phyloP scores from a whole-genome alignment of 2,329 filamentous ascomycete genomes.

The Thielaviopsis ethacetica region DNA sequence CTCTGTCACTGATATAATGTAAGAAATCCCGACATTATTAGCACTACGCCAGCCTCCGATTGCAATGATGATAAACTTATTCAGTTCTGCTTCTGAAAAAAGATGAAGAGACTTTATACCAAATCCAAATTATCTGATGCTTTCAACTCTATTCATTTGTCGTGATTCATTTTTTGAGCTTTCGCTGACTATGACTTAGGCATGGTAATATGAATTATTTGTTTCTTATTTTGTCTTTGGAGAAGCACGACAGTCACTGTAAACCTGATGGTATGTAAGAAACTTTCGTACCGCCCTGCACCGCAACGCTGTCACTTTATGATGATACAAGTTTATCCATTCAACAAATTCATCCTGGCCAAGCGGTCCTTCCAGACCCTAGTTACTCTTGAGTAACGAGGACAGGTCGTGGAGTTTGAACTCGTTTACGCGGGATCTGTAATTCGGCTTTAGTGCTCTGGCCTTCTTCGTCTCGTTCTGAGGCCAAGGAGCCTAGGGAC shows the following conservation, averaged over 20 bases:
- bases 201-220: too few relatives aligned
- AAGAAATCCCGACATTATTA: not conserved
- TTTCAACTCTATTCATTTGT: not conserved
- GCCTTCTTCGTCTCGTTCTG: conserved; percentile 20
- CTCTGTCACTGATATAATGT: not conserved
- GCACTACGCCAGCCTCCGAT: not conserved
- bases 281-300: not conserved
- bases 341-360: conserved; percentile 52
- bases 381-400: conserved; percentile 37
- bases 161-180: not conserved
- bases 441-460: conserved; percentile 44
- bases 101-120: conserved; percentile 47
- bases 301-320: conserved; percentile 13
- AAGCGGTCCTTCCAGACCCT: conserved; percentile 59
- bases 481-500: conserved; percentile 29
- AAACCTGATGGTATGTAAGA: not conserved
- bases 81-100: conserved; percentile 64
- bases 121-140: conserved; percentile 22
- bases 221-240: too few relatives aligned
- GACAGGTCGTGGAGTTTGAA: conserved; percentile 62
- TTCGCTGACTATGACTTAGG: not conserved
- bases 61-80: conserved; percentile 47
- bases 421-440: conserved; percentile 21
- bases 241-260: not conserved
- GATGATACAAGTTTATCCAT: conserved; percentile 53